Conservation (phyloP, 257 asterid genomes). For the Solanum habrochaites region DNA sequence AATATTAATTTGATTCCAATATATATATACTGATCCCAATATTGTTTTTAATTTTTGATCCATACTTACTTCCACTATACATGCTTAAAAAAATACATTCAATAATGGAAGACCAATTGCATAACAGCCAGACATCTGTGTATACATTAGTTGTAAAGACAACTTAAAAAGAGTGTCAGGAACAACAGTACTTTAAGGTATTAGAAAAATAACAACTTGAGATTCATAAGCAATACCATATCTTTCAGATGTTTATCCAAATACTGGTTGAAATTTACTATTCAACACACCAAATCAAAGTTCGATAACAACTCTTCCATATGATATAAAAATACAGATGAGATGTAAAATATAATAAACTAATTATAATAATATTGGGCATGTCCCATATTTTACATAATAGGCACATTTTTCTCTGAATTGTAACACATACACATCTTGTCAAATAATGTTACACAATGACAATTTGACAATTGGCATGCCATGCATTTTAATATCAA, state of each 20-base stretch:
- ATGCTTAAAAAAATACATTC: background rate
- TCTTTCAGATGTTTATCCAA: conserved; percentile 4
- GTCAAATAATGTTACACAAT: background rate
- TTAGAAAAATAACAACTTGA: conserved; percentile 2
- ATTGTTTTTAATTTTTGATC: background rate
- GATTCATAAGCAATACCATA: background rate
- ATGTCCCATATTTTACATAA: background rate
- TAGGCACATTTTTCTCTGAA: background rate
- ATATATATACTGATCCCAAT: conserved; percentile 13
- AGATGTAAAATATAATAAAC: background rate
- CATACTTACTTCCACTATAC: conserved; percentile 8
- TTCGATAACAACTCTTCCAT: background rate
- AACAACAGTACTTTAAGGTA: background rate
- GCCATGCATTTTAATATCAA: background rate
- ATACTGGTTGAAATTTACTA: background rate
- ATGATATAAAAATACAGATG: background rate
- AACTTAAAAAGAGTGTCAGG: background rate
- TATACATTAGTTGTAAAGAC: conserved; percentile 12
- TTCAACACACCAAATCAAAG: background rate
- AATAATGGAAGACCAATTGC: conserved; percentile 14
- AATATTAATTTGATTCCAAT: conserved; percentile 1
- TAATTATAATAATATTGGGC: background rate
- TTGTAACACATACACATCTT: background rate
- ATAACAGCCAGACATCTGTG: background rate
- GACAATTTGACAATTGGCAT: background rate